Percentiles rank a stretch among this genome's conserved stretches.
These are phyloP conservation scores for Hypoxylon sp. DNA, from an alignment of 2,329 filamentous ascomycete genomes.

Conservation along the genomic window DNA sequence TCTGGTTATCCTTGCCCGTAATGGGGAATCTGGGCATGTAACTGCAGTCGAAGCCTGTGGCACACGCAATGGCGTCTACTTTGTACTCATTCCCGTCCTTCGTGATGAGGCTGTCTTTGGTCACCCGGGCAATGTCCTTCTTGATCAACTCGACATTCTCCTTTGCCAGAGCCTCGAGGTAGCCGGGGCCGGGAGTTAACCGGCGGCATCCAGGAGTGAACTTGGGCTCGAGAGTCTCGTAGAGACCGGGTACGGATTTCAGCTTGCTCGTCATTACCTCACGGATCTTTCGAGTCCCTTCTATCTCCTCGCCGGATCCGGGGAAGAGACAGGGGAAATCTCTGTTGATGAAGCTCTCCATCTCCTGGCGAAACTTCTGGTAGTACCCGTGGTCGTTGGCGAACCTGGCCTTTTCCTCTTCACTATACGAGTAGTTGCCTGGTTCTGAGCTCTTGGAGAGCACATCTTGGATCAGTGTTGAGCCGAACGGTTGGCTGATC, in stretches of 20 bases:
- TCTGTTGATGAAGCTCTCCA: background rate
- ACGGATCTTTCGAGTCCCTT: background rate
- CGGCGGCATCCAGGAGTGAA: conserved; percentile 39
- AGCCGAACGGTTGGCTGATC: background rate
- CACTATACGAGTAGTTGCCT: background rate
- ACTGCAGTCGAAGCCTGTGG: conserved; percentile 49
- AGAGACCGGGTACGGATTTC: background rate
- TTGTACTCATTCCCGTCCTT: conserved; percentile 44
- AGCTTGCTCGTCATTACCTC: conserved; percentile 53
- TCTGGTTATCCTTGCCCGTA: conserved; percentile 58
- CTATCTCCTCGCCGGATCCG: background rate
- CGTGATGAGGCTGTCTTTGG: conserved; percentile 44
- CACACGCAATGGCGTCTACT: conserved; percentile 51
- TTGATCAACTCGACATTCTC: conserved; percentile 45
- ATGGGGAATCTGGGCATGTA: conserved; percentile 55
- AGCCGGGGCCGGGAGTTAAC: conserved; percentile 46
- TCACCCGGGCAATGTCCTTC: conserved; percentile 42
- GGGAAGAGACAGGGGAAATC: background rate
- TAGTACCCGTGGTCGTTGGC: background rate
- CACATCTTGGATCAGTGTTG: background rate
- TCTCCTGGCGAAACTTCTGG: background rate
- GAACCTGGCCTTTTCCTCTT: background rate
- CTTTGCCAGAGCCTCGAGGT: conserved; percentile 47
- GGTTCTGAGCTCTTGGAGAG: background rate
- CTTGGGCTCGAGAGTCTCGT: conserved; percentile 55